phyloP scores from a whole-genome alignment of 1,139 yeast species.

The Yamadazyma aaseri region DNA sequence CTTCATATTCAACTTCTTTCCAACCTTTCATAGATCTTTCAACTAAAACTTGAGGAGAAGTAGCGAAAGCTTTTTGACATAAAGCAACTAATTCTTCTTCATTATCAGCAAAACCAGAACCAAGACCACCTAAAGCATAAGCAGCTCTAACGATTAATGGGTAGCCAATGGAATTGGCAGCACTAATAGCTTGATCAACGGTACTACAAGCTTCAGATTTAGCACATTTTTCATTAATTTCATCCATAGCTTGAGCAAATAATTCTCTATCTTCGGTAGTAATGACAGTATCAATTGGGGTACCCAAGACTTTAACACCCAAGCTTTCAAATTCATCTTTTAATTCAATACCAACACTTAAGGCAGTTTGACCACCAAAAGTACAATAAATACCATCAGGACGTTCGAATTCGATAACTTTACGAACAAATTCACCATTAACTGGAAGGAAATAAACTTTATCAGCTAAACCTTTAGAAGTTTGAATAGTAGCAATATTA shows the following conservation, averaged over 20 bases:
- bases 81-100: slow-evolving; percentile 78
- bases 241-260: slow-evolving; percentile 92
- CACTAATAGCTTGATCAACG: slow-evolving; percentile 77
- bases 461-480: slow-evolving; percentile 96
- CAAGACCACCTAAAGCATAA: slow-evolving; percentile 94
- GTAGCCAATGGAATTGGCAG: slow-evolving; percentile 85
- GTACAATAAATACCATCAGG: slow-evolving; percentile 98
- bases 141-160: slow-evolving; percentile 99
- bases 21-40: slow-evolving; percentile 98
- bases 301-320: slow-evolving; percentile 95
- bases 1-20: slow-evolving; percentile 99
- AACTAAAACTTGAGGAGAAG: slow-evolving; percentile 93
- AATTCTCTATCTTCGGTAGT: slow-evolving; percentile 98
- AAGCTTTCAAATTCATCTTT: slow-evolving; percentile 91
- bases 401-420: slow-evolving; percentile 89
- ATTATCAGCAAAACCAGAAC: slow-evolving; percentile 96
- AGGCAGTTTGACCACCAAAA: slow-evolving; percentile 98
- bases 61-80: slow-evolving; percentile 90
- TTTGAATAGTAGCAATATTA: slow-evolving; percentile 97
- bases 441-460: slow-evolving; percentile 97
- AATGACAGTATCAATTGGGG: slow-evolving; percentile 91
- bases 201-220: slow-evolving; percentile 81
- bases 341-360: slow-evolving; percentile 90
- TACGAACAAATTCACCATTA: slow-evolving; percentile 92
- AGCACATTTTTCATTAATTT: slow-evolving; percentile 93